A percentile compares a stretch with the other conserved stretches of the same genome.
Evolutionary conservation across 2,329 filamentous ascomycete genomes (phyloP).

Genomic region (Tothia fuscella): DNA sequence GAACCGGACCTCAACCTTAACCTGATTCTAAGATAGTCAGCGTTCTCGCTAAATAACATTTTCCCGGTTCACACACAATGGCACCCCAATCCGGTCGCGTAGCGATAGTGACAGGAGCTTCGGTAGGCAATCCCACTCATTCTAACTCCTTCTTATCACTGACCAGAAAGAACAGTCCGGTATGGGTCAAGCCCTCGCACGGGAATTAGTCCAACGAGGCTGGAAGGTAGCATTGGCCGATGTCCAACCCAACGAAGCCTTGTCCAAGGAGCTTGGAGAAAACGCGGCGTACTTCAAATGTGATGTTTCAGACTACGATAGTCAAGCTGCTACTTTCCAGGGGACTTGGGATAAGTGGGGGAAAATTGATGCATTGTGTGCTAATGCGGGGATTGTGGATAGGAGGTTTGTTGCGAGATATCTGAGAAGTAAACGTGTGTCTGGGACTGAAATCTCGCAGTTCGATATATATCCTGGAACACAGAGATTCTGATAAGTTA

Average conservation of each 20-base stretch:
- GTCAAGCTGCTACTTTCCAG: constrained; percentile 32
- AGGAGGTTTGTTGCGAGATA: constrained; percentile 13
- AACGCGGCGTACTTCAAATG: constrained; percentile 28
- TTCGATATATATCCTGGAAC: constrained; percentile 33
- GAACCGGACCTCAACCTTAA: no score
- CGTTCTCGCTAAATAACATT: no score
- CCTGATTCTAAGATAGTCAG: no score
- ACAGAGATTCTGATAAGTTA: constrained; percentile 15
- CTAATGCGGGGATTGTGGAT: constrained; percentile 41
- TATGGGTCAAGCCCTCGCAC: constrained; percentile 17
- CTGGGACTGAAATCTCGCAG: constrained; percentile 7
- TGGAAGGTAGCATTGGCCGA: constrained; percentile 22
- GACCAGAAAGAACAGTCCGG: constrained; percentile 13
- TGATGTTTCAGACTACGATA: constrained; percentile 36
- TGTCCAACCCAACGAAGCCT: constrained; percentile 16
- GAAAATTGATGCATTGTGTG: constrained; percentile 36
- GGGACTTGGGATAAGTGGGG: constrained; percentile 32
- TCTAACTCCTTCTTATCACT: constrained; percentile 6
- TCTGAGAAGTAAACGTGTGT: neutral
- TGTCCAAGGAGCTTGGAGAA: constrained; percentile 19
- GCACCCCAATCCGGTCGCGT: constrained; percentile 10
- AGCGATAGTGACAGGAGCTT: constrained; percentile 20
- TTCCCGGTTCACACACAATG: no score
- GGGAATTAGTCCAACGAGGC: constrained; percentile 15
- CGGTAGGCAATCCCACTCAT: constrained; percentile 1